These are phyloP conservation scores for Holtermannia corniformis DNA, from an alignment of 768 basidiomycete species.

Conservation along the genomic window DNA sequence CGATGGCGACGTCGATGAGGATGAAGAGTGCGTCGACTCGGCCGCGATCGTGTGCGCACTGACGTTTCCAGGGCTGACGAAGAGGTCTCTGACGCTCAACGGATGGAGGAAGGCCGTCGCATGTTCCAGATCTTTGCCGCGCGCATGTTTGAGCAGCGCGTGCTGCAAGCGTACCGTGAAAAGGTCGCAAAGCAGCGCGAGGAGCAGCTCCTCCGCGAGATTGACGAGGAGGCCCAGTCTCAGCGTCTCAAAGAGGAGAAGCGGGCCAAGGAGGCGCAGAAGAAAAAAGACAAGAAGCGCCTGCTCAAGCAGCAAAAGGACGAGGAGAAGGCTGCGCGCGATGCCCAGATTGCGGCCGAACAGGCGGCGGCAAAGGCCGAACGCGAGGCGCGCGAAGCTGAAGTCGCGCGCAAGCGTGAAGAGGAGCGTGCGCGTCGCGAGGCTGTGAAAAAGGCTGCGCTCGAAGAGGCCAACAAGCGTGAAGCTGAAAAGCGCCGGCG, in stretches of 20 bases:
- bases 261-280: constrained; percentile 86
- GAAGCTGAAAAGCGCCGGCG: constrained; percentile 67
- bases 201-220: constrained; percentile 79
- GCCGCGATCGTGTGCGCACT: neutral
- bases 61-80: constrained; percentile 9
- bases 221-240: constrained; percentile 88
- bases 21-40: constrained; percentile 44
- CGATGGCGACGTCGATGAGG: constrained; percentile 56
- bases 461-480: constrained; percentile 53
- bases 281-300: constrained; percentile 99
- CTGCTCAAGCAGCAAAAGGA: constrained; percentile 88
- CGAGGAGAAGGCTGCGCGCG: constrained; percentile 71
- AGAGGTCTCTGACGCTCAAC: constrained; percentile 80
- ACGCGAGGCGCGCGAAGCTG: constrained; percentile 68
- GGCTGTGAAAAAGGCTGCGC: constrained; percentile 45
- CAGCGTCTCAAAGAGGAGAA: constrained; percentile 82
- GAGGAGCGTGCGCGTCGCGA: constrained; percentile 79
- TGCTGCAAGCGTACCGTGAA: constrained; percentile 91
- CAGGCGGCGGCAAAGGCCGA: constrained; percentile 68
- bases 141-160: constrained; percentile 98
- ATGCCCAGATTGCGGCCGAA: constrained; percentile 77
- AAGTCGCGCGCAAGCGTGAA: constrained; percentile 67
- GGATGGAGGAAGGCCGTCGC: constrained; percentile 97
- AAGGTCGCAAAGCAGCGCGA: constrained; percentile 94
- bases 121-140: constrained; percentile 99